phyloP scores from a whole-genome alignment of 2,329 filamentous ascomycete genomes.

The Didymella pinodella region DNA sequence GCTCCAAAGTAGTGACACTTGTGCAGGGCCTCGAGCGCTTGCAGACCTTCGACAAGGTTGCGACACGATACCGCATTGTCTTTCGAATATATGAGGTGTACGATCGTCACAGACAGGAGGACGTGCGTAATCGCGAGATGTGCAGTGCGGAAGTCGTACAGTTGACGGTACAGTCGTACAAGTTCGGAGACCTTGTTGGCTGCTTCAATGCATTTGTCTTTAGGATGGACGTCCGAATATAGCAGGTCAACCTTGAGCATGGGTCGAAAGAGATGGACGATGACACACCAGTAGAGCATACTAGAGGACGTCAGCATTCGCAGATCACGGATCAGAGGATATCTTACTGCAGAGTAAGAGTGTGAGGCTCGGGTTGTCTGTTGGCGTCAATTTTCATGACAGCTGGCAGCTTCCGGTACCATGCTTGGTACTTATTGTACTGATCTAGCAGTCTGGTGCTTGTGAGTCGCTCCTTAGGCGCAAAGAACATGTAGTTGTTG shows the following conservation, averaged over 20 bases:
- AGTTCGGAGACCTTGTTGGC: slow-evolving; percentile 56
- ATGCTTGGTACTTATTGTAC: slow-evolving; percentile 74
- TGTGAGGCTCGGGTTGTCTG: slow-evolving; percentile 69
- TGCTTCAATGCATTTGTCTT: slow-evolving; percentile 68
- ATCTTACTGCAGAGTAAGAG: slow-evolving; percentile 78
- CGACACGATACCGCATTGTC: slow-evolving; percentile 45
- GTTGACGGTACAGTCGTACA: slow-evolving; percentile 53
- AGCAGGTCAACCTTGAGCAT: slow-evolving; percentile 69
- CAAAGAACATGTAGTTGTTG: slow-evolving; percentile 75
- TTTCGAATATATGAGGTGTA: slow-evolving; percentile 57
- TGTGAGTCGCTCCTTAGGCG: slow-evolving; percentile 70
- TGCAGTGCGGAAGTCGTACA: slow-evolving; percentile 55
- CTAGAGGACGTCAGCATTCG: slow-evolving; percentile 29
- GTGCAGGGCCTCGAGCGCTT: slow-evolving; percentile 54
- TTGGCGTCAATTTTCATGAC: slow-evolving; percentile 61
- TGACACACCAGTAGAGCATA: slow-evolving; percentile 75
- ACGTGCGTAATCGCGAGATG: slow-evolving; percentile 52
- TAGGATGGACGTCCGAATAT: slow-evolving; percentile 68
- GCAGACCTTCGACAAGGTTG: slow-evolving; percentile 54
- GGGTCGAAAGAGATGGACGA: slow-evolving; percentile 77
- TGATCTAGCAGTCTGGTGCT: slow-evolving; percentile 69
- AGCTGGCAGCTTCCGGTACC: slow-evolving; percentile 73
- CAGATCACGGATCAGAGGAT: background rate
- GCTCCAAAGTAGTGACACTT: slow-evolving; percentile 55
- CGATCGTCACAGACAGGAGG: slow-evolving; percentile 53